Evolutionary conservation across 768 basidiomycete genomes (phyloP), one percentile per base, ranked within the genome.

Genomic region (Asterophora parasitica): DNA sequence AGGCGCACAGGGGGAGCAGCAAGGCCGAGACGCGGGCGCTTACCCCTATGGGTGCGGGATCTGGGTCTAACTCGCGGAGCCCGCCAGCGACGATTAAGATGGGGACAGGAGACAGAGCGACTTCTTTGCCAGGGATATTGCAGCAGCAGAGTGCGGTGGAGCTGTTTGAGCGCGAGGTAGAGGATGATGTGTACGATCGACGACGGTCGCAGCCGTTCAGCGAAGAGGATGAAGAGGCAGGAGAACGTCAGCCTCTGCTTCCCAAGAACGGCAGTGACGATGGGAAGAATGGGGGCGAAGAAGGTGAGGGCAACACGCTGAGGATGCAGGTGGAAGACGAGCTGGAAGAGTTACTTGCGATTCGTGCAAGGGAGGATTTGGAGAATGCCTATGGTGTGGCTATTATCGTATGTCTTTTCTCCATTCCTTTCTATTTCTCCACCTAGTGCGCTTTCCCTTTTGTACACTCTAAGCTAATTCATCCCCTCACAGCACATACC

Each of bases 301-400:
- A 34, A 8, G 34, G 45, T 6, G 23, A 23, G 6, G 23, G 23
- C 23, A 23, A 23, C n/a, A 54, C 56, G 2, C 52, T 74, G 11
- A 49, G 65, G 46, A 38, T 55, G 31, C 78, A 77, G 47, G 72
- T 87, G 27, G 82, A 88, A 49, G 68, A 73, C 34, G 85, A 89
- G 60, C 66, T 91, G 28, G 82, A 88, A 20, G 71, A 78, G 59
- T 65, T 92, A 17, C 61, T 88, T 33, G 68, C 73, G 1, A 62
- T 88, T 44, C 83, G 82, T 57, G 74, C 71, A 15, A 70, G 88
- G 34, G 83, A 87, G 59, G 90, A 92, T 49, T 64, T 92, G 32
- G 89, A 91, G 60, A 79, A 81, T 41, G 73, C 89, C 4, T 91
- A 88, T 57, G 89, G 89, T 1, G 64, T 86, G n/a, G 85, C 90